Evolutionary conservation across 495 filamentous ascomycete species (phyloP).

Genomic region (Chaetomidium leptoderma): DNA sequence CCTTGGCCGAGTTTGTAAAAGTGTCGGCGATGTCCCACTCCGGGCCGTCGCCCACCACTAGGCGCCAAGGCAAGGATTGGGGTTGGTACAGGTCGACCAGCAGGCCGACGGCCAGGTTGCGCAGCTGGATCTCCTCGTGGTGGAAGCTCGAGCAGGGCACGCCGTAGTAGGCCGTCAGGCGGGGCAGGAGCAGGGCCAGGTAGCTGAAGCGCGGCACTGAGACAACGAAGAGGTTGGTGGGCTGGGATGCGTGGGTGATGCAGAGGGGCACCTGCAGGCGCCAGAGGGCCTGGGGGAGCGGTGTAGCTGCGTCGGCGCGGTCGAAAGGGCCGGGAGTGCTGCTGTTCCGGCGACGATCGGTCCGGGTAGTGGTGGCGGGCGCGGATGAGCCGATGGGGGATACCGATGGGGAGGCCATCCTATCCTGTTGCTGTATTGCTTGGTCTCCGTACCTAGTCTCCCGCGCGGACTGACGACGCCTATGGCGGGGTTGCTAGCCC

Average conservation of each 20-base stretch:
- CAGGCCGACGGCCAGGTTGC: slow-evolving; percentile 79
- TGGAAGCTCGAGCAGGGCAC: slow-evolving; percentile 70
- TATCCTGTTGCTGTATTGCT: neutral
- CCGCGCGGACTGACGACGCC: no score
- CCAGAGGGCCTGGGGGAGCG: slow-evolving; percentile 44
- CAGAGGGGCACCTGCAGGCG: slow-evolving; percentile 46
- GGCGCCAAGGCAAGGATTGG: slow-evolving; percentile 64
- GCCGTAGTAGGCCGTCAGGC: slow-evolving; percentile 71
- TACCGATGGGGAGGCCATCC: slow-evolving; percentile 5
- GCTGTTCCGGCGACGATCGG: slow-evolving; percentile 1
- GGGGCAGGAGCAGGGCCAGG: slow-evolving; percentile 71
- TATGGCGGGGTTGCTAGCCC: neutral
- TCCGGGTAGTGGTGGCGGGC: neutral
- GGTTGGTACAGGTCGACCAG: slow-evolving; percentile 76
- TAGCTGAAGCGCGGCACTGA: slow-evolving; percentile 66
- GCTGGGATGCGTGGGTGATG: slow-evolving; percentile 44
- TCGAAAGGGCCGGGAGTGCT: neutral
- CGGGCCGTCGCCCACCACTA: slow-evolving; percentile 54
- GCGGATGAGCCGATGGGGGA: neutral
- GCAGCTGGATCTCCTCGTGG: slow-evolving; percentile 66
- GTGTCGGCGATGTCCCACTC: slow-evolving; percentile 81
- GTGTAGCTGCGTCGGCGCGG: slow-evolving; percentile 5
- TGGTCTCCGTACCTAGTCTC: neutral
- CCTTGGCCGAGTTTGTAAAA: slow-evolving; percentile 87
- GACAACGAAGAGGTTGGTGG: slow-evolving; percentile 47